phyloP scores from a whole-genome alignment of 208 protist species.

The Trypanosoma avium region DNA sequence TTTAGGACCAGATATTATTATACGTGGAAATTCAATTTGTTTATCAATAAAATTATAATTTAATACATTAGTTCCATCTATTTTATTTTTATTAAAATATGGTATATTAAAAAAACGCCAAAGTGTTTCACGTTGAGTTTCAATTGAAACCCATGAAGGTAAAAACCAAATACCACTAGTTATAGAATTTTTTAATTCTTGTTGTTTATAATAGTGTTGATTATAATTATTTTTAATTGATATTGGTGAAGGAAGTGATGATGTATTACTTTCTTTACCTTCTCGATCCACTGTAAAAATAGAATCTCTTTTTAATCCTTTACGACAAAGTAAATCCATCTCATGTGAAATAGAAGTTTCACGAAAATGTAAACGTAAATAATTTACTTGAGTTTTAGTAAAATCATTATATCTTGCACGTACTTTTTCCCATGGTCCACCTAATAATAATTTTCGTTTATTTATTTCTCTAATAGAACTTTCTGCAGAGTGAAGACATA shows the following conservation, averaged over 20 bases:
- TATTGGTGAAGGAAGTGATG: no score
- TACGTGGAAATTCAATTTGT: constrained; percentile 66
- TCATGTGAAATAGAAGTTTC: constrained; percentile 61
- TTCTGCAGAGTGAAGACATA: constrained; percentile 50
- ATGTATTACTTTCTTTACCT: not conserved
- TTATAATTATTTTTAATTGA: no score
- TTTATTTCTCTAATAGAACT: constrained; percentile 24
- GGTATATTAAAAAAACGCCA: constrained; percentile 28
- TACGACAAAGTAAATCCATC: constrained; percentile 54
- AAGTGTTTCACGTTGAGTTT: constrained; percentile 7
- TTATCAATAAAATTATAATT: constrained; percentile 11
- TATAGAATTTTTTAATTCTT: no score
- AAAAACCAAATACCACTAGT: not conserved
- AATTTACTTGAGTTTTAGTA: constrained; percentile 58
- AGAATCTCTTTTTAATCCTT: constrained; percentile 10
- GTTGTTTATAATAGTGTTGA: no score
- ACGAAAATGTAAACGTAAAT: constrained; percentile 66
- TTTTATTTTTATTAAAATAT: not conserved
- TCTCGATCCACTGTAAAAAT: not conserved
- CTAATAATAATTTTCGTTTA: constrained; percentile 32
- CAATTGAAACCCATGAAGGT: not conserved
- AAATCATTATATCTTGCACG: constrained; percentile 52
- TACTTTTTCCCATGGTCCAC: constrained; percentile 58
- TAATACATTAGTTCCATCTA: not conserved
- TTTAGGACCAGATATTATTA: constrained; percentile 64